These are phyloP conservation scores for Solanum gandarillasii DNA, from an alignment of 257 asterid species.

Conservation along the genomic window DNA sequence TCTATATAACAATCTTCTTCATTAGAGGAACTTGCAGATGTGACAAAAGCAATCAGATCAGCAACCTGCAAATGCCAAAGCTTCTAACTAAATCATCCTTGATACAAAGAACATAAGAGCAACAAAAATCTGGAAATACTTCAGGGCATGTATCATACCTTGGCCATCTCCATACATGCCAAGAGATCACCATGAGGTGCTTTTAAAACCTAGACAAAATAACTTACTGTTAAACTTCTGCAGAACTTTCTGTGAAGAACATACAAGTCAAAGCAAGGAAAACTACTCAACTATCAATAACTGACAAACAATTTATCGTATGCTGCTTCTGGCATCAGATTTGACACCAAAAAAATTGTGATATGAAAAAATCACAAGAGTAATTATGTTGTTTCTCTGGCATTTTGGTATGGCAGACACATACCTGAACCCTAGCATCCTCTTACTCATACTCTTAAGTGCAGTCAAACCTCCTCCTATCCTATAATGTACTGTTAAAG, in stretches of 20 bases:
- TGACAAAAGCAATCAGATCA: conserved; percentile 94
- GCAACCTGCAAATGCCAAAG: conserved; percentile 48
- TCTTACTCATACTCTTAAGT: background rate
- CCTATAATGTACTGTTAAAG: background rate
- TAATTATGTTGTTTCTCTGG: background rate
- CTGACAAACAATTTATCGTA: background rate
- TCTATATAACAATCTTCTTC: conserved; percentile 58
- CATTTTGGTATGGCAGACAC: background rate
- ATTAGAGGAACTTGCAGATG: conserved; percentile 48
- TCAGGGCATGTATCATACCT: conserved; percentile 37
- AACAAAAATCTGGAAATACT: background rate
- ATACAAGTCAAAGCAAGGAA: background rate
- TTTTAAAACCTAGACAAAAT: conserved; percentile 53
- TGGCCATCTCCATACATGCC: conserved; percentile 96
- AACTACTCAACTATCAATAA: background rate
- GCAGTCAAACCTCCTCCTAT: background rate
- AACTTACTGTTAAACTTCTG: conserved; percentile 5
- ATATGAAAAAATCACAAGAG: background rate
- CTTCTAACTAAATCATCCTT: background rate
- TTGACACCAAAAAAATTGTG: background rate
- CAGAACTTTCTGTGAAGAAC: background rate
- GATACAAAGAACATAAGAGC: background rate
- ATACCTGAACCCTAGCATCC: background rate
- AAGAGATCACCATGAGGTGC: conserved; percentile 84
- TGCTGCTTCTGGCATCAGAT: background rate